These are phyloP conservation scores for Chlamydomonas schloesseri DNA, from an alignment of 139 green algal species.

Conservation along the genomic window DNA sequence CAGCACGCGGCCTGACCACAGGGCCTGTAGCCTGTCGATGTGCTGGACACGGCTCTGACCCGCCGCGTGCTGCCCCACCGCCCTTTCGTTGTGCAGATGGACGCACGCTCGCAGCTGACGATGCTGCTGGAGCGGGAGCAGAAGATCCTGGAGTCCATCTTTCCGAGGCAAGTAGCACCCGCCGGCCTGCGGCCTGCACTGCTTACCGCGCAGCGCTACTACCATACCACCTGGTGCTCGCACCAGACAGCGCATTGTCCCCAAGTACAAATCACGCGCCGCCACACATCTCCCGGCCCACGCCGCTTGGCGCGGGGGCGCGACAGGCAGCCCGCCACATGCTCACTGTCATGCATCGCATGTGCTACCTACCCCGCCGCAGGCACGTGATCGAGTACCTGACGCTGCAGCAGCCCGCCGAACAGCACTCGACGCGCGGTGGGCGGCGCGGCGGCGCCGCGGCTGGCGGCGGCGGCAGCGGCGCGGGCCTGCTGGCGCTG, in stretches of 20 bases:
- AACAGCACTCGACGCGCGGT: not conserved
- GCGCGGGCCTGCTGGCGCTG: not conserved
- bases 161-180: not conserved
- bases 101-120: conserved; percentile 29
- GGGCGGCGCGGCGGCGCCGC: not conserved
- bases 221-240: not conserved
- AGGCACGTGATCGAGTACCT: conserved; percentile 42
- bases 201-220: too few species aligned
- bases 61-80: too few species aligned
- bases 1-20: too few species aligned
- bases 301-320: too few species aligned
- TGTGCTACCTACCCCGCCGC: too few species aligned
- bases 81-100: too few species aligned
- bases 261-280: not conserved
- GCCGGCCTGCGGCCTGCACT: too few species aligned
- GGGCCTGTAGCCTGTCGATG: too few species aligned
- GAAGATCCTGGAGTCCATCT: conserved; percentile 44
- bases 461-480: not conserved
- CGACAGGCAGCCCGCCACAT: too few species aligned
- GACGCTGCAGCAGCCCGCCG: not conserved
- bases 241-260: not conserved
- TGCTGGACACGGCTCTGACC: too few species aligned
- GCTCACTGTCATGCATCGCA: too few species aligned
- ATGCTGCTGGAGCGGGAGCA: conserved; percentile 37
- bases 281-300: too few species aligned